Evolutionary conservation across 179 eudicot genomes (phyloP).

Genomic region (Camellia oleifera): DNA sequence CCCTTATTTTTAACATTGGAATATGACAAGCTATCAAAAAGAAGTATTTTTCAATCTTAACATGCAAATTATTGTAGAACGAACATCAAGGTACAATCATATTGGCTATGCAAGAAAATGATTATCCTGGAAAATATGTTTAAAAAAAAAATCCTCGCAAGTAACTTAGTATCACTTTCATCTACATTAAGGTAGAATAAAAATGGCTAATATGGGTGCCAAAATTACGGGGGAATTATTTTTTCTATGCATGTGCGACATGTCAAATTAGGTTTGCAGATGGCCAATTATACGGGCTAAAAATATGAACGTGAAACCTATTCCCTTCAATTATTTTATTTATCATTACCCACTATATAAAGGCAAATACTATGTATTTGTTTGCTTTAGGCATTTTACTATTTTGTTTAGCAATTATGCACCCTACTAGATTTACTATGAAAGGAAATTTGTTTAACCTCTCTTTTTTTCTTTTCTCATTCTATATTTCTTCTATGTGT

Average conservation of each 20-base stretch:
- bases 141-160: no score
- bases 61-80: no score
- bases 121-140: no score
- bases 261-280: not conserved
- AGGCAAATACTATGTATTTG: not conserved
- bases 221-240: not conserved
- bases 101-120: no score
- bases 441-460: no score
- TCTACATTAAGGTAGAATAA: not conserved
- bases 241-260: not conserved
- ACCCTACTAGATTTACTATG: no score
- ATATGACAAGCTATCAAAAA: not conserved
- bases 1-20: not conserved
- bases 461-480: no score
- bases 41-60: not conserved
- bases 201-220: not conserved
- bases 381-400: not conserved
- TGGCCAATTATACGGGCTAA: not conserved
- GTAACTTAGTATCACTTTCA: no score
- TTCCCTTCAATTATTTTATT: no score
- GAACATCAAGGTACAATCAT: no score
- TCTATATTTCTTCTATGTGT: no score
- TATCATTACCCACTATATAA: no score
- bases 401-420: not conserved
- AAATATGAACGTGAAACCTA: not conserved